These are phyloP conservation scores for Stylosanthes scabra DNA, from an alignment of 331 rosid species.

Conservation along the genomic window DNA sequence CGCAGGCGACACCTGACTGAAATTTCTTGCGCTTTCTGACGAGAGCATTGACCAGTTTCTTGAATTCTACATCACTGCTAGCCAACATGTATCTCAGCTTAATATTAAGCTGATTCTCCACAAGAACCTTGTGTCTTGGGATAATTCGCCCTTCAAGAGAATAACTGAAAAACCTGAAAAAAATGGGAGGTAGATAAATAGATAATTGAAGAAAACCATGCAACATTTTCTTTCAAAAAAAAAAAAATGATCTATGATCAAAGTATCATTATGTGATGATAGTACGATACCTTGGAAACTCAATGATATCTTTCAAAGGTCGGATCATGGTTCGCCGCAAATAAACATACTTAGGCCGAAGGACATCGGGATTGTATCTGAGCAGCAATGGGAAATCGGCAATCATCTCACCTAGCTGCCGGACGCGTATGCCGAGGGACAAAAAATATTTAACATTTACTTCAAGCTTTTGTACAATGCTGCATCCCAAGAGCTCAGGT, in stretches of 20 bases:
- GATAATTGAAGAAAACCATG: conserved; percentile 27
- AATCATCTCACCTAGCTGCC: conserved; percentile 81
- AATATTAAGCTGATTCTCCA: conserved; percentile 71
- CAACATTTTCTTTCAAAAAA: neutral
- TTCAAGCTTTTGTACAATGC: conserved; percentile 82
- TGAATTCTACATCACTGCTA: conserved; percentile 74
- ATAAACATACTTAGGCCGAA: conserved; percentile 84
- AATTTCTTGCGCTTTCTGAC: conserved; percentile 60
- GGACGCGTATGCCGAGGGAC: conserved; percentile 76
- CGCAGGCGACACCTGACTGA: conserved; percentile 50
- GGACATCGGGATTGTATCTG: conserved; percentile 72
- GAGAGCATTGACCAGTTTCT: conserved; percentile 58
- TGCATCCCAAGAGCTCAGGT: conserved; percentile 93
- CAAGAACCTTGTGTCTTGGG: conserved; percentile 89
- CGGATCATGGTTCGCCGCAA: conserved; percentile 88
- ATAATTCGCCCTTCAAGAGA: conserved; percentile 87
- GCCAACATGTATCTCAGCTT: conserved; percentile 89
- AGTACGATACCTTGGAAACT: conserved; percentile 98
- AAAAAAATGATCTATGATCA: conserved; percentile 10
- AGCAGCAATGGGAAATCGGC: conserved; percentile 92
- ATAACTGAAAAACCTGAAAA: conserved; percentile 86
- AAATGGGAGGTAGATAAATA: neutral
- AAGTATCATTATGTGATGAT: conserved; percentile 13
- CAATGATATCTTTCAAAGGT: conserved; percentile 77
- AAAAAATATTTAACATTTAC: conserved; percentile 72